A percentile compares a stretch with the other conserved stretches of the same genome.
These are phyloP conservation scores for Neophaeococcomyces aloes DNA, from an alignment of 2,329 filamentous ascomycete species.

Conservation along the genomic window DNA sequence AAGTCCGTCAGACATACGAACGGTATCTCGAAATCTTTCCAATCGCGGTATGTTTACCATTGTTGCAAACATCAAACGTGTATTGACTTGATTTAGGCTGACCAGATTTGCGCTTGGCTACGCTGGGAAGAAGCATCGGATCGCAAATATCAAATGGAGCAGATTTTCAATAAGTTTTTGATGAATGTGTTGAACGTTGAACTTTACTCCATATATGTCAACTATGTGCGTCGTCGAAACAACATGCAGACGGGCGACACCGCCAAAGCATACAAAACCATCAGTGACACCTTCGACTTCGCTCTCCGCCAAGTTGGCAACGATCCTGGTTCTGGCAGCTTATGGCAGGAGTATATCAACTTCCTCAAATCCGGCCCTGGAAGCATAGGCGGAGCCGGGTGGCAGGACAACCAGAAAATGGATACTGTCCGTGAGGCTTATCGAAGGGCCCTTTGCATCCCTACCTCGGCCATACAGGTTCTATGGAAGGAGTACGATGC, in stretches of 20 bases:
- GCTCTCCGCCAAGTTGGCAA: conserved; percentile 81
- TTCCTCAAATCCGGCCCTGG: conserved; percentile 86
- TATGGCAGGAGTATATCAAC: conserved; percentile 92
- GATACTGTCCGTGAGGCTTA: conserved; percentile 85
- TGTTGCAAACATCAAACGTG: conserved; percentile 9
- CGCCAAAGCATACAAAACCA: conserved; percentile 64
- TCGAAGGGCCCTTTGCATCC: conserved; percentile 77
- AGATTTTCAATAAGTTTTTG: conserved; percentile 71
- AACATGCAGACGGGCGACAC: conserved; percentile 71
- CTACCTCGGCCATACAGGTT: conserved; percentile 68
- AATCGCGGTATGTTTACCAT: conserved; percentile 60
- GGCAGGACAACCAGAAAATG: conserved; percentile 99
- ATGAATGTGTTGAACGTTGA: conserved; percentile 70
- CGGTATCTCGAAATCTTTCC: conserved; percentile 83
- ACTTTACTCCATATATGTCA: conserved; percentile 86
- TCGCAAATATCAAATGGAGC: conserved; percentile 68
- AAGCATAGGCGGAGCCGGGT: conserved; percentile 69
- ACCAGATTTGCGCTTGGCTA: conserved; percentile 81
- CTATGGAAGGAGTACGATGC: conserved; percentile 97
- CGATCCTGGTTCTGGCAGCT: conserved; percentile 76
- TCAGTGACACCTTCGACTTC: conserved; percentile 83
- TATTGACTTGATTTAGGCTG: conserved; percentile 53
- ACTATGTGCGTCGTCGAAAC: conserved; percentile 86
- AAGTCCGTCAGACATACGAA: conserved; percentile 69
- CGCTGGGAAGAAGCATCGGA: conserved; percentile 83